phyloP scores from a whole-genome alignment of 2,329 filamentous ascomycete species.

The Calonectria leucothoes region DNA sequence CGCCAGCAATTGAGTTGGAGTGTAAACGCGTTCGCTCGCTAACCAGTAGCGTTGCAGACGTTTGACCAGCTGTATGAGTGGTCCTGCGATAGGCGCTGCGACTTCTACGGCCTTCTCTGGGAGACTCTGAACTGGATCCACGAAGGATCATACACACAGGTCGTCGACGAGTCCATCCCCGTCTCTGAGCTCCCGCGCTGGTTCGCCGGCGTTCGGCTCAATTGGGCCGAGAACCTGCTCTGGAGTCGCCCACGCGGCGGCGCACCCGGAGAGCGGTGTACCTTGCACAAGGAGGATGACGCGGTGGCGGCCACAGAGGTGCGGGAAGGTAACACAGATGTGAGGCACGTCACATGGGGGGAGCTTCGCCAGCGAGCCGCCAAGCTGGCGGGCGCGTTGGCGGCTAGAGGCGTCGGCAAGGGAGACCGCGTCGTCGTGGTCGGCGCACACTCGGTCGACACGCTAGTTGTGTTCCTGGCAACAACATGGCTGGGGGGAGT shows the following conservation, averaged over 20 bases:
- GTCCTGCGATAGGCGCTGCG: constrained; percentile 69
- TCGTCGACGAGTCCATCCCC: constrained; percentile 76
- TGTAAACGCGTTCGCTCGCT: background rate
- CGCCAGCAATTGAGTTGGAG: background rate
- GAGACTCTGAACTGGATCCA: constrained; percentile 70
- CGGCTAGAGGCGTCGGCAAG: constrained; percentile 71
- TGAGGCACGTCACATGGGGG: constrained; percentile 73
- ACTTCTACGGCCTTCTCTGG: constrained; percentile 77
- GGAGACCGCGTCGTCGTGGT: constrained; percentile 84
- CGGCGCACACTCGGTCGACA: constrained; percentile 80
- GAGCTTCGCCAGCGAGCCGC: constrained; percentile 72
- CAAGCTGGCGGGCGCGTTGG: constrained; percentile 73
- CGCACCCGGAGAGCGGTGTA: constrained; percentile 60
- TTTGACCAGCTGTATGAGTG: constrained; percentile 78
- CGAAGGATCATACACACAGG: constrained; percentile 66
- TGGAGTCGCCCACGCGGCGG: constrained; percentile 62
- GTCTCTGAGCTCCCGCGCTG: constrained; percentile 80
- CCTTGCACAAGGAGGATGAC: constrained; percentile 74
- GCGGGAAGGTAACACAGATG: constrained; percentile 71
- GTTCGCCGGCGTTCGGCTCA: constrained; percentile 81
- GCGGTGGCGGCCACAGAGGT: constrained; percentile 80
- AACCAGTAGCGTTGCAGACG: constrained; percentile 62
- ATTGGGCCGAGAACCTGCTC: constrained; percentile 85
- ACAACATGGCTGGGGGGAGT: constrained; percentile 77
- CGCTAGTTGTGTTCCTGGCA: constrained; percentile 77